Conservation (phyloP, 495 filamentous ascomycete species). For the Hypoxylon fragiforme region DNA sequence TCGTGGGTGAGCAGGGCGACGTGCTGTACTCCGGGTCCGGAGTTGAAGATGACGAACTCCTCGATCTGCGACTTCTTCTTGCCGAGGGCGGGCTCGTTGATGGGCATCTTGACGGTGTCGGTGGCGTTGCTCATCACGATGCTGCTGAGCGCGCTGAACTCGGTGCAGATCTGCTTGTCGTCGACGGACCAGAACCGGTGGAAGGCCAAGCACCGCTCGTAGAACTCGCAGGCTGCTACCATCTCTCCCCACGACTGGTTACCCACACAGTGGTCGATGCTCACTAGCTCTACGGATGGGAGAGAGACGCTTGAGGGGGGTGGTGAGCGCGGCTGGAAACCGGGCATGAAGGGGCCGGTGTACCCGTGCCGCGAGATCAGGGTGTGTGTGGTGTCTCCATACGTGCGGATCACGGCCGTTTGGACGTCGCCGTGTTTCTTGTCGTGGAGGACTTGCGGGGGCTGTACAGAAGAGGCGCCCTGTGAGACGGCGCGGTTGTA, state of each 20-base stretch:
- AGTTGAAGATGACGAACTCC: slow-evolving; percentile 87
- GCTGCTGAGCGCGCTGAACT: slow-evolving; percentile 80
- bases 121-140: slow-evolving; percentile 88
- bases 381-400: slow-evolving; percentile 91
- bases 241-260: slow-evolving; percentile 92
- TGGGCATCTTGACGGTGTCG: slow-evolving; percentile 85
- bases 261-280: slow-evolving; percentile 91
- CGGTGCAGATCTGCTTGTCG: slow-evolving; percentile 83
- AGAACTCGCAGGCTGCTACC: slow-evolving; percentile 82
- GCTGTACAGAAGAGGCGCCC: slow-evolving; percentile 66
- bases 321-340: slow-evolving; percentile 60
- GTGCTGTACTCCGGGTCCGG: slow-evolving; percentile 85
- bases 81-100: slow-evolving; percentile 90
- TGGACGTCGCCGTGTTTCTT: slow-evolving; percentile 60
- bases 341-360: slow-evolving; percentile 75
- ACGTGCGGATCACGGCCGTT: slow-evolving; percentile 78
- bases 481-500: slow-evolving; percentile 67
- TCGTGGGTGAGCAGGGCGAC: slow-evolving; percentile 80
- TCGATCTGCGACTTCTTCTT: slow-evolving; percentile 89
- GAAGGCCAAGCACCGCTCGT: slow-evolving; percentile 86
- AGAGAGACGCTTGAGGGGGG: slow-evolving; percentile 36
- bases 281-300: slow-evolving; percentile 66
- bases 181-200: slow-evolving; percentile 95
- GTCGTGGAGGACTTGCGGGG: slow-evolving; percentile 55
- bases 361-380: slow-evolving; percentile 71